Evolutionary conservation across 2,329 filamentous ascomycete species (phyloP).

Genomic region (Zasmidium citrigriseum): DNA sequence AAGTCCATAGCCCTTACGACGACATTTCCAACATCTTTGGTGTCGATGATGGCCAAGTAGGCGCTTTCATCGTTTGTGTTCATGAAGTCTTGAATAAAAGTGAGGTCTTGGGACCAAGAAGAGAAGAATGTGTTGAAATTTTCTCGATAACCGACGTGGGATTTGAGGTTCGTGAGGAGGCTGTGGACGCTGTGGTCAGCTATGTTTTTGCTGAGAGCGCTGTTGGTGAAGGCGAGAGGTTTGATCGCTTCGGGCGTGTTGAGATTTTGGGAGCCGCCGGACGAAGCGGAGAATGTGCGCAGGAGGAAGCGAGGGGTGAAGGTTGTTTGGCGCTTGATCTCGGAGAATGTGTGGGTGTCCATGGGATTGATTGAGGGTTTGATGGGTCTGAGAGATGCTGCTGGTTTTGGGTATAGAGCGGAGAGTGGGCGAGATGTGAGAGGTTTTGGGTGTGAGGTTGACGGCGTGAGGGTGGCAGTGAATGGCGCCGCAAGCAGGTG

Average conservation of each 20-base stretch:
- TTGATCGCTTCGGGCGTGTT: not conserved
- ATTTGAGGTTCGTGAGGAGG: not conserved
- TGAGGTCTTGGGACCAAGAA: constrained; percentile 1
- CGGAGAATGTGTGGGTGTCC: not conserved
- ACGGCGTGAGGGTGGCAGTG: too few relatives aligned
- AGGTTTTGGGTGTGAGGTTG: too few relatives aligned
- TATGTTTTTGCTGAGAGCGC: not conserved
- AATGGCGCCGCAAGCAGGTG: too few relatives aligned
- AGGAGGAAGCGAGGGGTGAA: not conserved
- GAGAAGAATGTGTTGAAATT: not conserved
- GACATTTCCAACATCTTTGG: not conserved
- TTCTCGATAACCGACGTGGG: not conserved
- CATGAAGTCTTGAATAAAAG: not conserved
- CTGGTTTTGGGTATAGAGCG: too few relatives aligned
- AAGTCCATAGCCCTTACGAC: not conserved
- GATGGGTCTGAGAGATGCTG: too few relatives aligned
- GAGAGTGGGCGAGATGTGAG: too few relatives aligned
- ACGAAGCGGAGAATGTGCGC: not conserved
- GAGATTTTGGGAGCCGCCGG: not conserved
- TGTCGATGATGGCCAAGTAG: not conserved
- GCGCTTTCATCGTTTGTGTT: not conserved
- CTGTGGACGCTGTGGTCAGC: not conserved
- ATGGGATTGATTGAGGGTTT: not conserved
- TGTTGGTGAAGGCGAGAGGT: not conserved
- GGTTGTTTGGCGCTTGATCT: not conserved